A percentile compares a stretch with the other conserved stretches of the same genome.
Conservation (phyloP, 805 yeast genomes). For the Ogataea parapolymorpha region DNA sequence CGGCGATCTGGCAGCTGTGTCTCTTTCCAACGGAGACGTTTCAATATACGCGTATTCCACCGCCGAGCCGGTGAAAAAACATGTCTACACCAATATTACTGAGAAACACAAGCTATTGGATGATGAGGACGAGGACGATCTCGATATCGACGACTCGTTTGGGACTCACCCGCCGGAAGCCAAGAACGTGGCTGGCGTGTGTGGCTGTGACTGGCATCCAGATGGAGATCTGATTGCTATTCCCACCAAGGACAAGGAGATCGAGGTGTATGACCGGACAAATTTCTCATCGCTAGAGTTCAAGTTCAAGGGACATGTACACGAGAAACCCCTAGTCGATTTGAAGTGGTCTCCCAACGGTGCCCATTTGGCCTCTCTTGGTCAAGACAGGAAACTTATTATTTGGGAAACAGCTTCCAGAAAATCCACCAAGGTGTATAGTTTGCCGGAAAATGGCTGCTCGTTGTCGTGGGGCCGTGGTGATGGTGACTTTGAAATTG, state of each 20-base stretch:
- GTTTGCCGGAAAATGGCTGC: slow-evolving; percentile 20
- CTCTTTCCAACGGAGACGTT: slow-evolving; percentile 58
- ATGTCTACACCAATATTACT: slow-evolving; percentile 41
- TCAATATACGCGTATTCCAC: slow-evolving; percentile 54
- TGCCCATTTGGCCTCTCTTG: slow-evolving; percentile 55
- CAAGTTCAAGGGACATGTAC: slow-evolving; percentile 25
- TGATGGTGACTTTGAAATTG: slow-evolving; percentile 24
- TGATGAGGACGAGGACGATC: slow-evolving; percentile 40
- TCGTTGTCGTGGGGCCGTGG: slow-evolving; percentile 35
- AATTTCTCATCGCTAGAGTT: slow-evolving; percentile 27
- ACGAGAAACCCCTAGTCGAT: slow-evolving; percentile 41
- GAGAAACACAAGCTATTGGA: slow-evolving; percentile 33
- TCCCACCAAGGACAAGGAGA: slow-evolving; percentile 49
- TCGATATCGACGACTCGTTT: slow-evolving; percentile 25
- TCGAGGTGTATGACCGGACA: slow-evolving; percentile 43
- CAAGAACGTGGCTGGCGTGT: slow-evolving; percentile 4
- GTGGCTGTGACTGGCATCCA: slow-evolving; percentile 56
- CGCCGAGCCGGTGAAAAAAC: slow-evolving; percentile 49
- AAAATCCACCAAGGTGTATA: slow-evolving; percentile 32
- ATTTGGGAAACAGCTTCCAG: slow-evolving; percentile 52
- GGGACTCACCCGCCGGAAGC: slow-evolving; percentile 7
- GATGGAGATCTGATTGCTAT: slow-evolving; percentile 67
- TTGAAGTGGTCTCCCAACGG: slow-evolving; percentile 63
- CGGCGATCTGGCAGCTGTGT: slow-evolving; percentile 54
- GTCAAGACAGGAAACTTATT: slow-evolving; percentile 45